A percentile compares a stretch with the other conserved stretches of the same genome.
Evolutionary conservation across 2,329 filamentous ascomycete species (phyloP).

Genomic region (Calonectria naviculata): DNA sequence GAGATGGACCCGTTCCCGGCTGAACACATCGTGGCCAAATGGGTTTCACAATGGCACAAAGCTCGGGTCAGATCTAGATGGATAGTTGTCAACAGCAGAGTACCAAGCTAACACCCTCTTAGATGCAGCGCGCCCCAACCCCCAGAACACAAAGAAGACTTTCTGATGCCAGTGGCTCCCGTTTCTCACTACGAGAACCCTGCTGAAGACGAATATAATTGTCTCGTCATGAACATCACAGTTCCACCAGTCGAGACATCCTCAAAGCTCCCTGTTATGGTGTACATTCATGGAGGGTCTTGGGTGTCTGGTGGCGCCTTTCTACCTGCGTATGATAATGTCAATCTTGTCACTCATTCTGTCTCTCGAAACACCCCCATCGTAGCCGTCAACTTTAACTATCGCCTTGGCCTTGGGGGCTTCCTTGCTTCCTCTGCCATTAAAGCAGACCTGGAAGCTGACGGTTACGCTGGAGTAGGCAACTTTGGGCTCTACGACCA

Average conservation of each 20-base stretch:
- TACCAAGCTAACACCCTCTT: neutral
- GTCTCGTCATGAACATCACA: slow-evolving; percentile 26
- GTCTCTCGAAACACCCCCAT: slow-evolving; percentile 11
- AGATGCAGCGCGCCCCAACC: slow-evolving; percentile 28
- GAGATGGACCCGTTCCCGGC: neutral
- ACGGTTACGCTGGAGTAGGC: slow-evolving; percentile 18
- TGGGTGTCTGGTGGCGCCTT: slow-evolving; percentile 21
- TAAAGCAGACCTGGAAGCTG: slow-evolving; percentile 9
- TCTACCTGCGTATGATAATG: slow-evolving; percentile 18
- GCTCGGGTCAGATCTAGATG: neutral
- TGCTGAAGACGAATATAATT: slow-evolving; percentile 21
- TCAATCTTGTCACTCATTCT: slow-evolving; percentile 21
- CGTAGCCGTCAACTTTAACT: slow-evolving; percentile 21
- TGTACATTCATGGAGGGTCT: slow-evolving; percentile 26
- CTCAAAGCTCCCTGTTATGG: slow-evolving; percentile 17
- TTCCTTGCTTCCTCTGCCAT: slow-evolving; percentile 20
- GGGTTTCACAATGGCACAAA: slow-evolving; percentile 9
- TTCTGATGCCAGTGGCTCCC: slow-evolving; percentile 3
- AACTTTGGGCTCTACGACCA: slow-evolving; percentile 26
- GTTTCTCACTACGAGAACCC: slow-evolving; percentile 22
- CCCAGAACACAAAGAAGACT: slow-evolving; percentile 19
- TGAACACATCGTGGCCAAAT: neutral
- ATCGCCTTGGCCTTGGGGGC: slow-evolving; percentile 18
- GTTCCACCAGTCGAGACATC: neutral
- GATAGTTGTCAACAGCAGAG: accelerated